Evolutionary conservation across 805 yeast species (phyloP).

Genomic region (Ogataea nitratoaversa): DNA sequence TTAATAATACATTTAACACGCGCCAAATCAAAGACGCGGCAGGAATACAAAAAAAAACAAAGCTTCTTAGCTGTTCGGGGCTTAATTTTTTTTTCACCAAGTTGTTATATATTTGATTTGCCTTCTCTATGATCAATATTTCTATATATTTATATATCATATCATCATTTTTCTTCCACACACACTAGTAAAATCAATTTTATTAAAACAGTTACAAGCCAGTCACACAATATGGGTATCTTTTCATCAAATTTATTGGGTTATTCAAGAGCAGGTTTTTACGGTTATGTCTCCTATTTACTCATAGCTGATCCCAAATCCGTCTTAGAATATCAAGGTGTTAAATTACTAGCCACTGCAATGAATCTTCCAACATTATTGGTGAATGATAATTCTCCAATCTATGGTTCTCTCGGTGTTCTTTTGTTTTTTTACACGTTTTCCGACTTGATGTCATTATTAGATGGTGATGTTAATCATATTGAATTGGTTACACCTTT

Average conservation of each 20-base stretch:
- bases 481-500: conserved; percentile 60
- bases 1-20: too few relatives aligned
- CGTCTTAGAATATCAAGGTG: conserved; percentile 27
- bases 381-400: conserved; percentile 29
- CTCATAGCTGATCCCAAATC: conserved; percentile 22
- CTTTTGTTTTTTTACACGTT: conserved; percentile 42
- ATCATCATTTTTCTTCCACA: too few relatives aligned
- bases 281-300: conserved; percentile 20
- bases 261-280: conserved; percentile 18
- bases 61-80: too few relatives aligned
- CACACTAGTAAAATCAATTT: too few relatives aligned
- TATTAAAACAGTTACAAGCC: too few relatives aligned
- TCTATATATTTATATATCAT: too few relatives aligned
- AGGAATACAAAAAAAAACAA: too few relatives aligned
- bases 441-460: conserved; percentile 56
- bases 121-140: too few relatives aligned
- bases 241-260: conserved; percentile 23
- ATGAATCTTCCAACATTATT: conserved; percentile 32
- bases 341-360: conserved; percentile 25
- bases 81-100: too few relatives aligned
- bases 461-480: conserved; percentile 40
- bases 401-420: conserved; percentile 45
- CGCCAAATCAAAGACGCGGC: too few relatives aligned
- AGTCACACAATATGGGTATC: conserved; percentile 25
- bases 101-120: too few relatives aligned